These are phyloP conservation scores for Colletotrichum sojae DNA, from an alignment of 2,329 filamentous ascomycete species.

Conservation along the genomic window DNA sequence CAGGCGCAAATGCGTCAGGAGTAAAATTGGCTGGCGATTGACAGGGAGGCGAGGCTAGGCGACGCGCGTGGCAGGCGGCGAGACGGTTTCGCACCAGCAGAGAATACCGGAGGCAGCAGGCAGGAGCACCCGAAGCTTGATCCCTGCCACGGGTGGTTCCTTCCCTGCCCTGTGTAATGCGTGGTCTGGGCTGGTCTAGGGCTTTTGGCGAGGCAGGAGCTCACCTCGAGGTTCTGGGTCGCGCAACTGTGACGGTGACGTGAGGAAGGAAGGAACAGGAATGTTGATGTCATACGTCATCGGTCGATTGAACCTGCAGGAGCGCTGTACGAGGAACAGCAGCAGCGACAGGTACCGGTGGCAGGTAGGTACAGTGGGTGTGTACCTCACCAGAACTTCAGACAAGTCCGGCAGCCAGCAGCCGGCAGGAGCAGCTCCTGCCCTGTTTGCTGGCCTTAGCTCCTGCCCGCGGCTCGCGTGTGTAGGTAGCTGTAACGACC, in stretches of 20 bases:
- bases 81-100: constrained; percentile 14
- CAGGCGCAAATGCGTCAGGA: constrained; percentile 34
- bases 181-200: constrained; percentile 10
- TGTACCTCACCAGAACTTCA: not conserved
- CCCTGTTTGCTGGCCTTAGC: not conserved
- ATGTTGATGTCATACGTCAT: constrained; percentile 38
- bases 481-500: too few species aligned
- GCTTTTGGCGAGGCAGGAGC: not conserved
- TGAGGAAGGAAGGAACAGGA: constrained; percentile 32
- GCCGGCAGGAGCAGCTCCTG: not conserved
- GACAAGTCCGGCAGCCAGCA: not conserved
- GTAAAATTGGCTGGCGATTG: constrained; percentile 17
- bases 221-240: constrained; percentile 16
- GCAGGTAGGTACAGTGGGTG: not conserved
- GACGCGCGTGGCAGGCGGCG: constrained; percentile 21
- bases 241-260: constrained; percentile 36
- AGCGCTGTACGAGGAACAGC: not conserved
- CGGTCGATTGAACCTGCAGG: constrained; percentile 1
- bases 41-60: constrained; percentile 27
- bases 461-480: not conserved
- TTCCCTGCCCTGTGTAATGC: not conserved
- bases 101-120: constrained; percentile 2
- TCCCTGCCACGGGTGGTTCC: constrained; percentile 24
- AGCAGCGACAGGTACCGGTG: not conserved
- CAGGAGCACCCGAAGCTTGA: constrained; percentile 30